Conservation (phyloP, 768 basidiomycete species). For the Tulasnella sp. region DNA sequence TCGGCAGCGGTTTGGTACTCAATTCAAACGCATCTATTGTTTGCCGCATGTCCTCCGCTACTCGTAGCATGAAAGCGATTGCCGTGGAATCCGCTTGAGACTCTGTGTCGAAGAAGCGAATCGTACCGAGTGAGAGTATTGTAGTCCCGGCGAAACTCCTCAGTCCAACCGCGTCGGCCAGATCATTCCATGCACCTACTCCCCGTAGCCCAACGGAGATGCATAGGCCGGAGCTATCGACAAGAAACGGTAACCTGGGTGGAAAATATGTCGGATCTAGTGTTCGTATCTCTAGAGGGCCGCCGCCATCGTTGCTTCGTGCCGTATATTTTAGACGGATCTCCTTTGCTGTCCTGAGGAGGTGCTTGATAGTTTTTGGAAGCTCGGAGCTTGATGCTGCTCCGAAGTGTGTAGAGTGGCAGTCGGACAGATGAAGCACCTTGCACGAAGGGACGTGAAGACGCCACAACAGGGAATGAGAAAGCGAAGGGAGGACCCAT, state of each 20-base stretch:
- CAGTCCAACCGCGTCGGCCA: background rate
- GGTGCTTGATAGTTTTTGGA: background rate
- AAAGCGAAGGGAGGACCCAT: background rate
- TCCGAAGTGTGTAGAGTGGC: background rate
- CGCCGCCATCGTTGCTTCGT: background rate
- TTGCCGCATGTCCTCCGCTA: background rate
- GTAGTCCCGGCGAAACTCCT: background rate
- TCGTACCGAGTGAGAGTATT: background rate
- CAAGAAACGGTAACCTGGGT: background rate
- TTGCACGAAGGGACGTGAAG: background rate
- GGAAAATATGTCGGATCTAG: background rate
- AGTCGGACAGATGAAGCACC: background rate
- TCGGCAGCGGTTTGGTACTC: background rate
- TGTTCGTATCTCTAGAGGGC: background rate
- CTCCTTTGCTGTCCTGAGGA: background rate
- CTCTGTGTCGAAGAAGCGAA: background rate
- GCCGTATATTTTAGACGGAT: background rate
- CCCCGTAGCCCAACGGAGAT: background rate
- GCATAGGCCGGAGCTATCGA: background rate
- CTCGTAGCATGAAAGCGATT: background rate
- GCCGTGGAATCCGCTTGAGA: background rate
- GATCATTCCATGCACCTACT: background rate
- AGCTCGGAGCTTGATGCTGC: background rate
- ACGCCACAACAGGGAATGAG: background rate
- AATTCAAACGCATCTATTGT: background rate